Conservation (phyloP, 1,284 basidiomycete genomes). For the Cutaneotrichosporon sp. region DNA sequence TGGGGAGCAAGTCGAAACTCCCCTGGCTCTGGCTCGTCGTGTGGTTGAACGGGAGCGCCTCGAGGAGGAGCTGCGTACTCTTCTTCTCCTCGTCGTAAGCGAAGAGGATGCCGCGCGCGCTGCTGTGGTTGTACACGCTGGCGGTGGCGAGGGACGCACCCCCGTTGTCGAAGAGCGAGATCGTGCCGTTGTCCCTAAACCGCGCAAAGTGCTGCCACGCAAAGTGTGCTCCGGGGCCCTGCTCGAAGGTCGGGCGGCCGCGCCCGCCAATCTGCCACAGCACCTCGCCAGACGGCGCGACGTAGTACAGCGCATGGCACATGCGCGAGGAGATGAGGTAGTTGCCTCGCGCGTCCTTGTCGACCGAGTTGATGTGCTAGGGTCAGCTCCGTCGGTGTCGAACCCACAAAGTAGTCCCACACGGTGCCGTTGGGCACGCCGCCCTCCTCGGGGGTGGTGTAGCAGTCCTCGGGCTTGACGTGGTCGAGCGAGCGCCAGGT, state of each 20-base stretch:
- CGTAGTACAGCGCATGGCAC: constrained; percentile 42
- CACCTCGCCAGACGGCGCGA: constrained; percentile 35
- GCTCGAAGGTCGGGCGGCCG: constrained; percentile 31
- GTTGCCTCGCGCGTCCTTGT: constrained; percentile 42
- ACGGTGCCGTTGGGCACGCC: constrained; percentile 15
- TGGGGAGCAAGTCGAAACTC: constrained; percentile 27
- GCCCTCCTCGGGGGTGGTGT: constrained; percentile 25
- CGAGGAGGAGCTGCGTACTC: constrained; percentile 28
- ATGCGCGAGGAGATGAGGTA: constrained; percentile 46
- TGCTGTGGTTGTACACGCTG: constrained; percentile 20
- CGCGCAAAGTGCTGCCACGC: constrained; percentile 40
- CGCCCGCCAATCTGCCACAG: constrained; percentile 44
- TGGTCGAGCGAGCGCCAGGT: constrained; percentile 41
- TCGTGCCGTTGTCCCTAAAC: constrained; percentile 27
- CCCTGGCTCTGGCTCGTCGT: constrained; percentile 34
- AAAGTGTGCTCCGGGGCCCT: constrained; percentile 30
- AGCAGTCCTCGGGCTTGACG: constrained; percentile 31
- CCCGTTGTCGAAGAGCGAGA: constrained; percentile 45
- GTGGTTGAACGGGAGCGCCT: constrained; percentile 31
- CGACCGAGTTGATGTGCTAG: constrained; percentile 45
- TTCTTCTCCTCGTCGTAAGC: constrained; percentile 29
- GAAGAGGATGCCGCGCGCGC: constrained; percentile 37
- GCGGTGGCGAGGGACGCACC: constrained; percentile 24
- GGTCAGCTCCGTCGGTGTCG: not conserved
- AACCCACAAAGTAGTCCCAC: constrained; percentile 35